Evolutionary conservation across 1,284 basidiomycete genomes (phyloP).

Genomic region (Binderoboletus segoi): DNA sequence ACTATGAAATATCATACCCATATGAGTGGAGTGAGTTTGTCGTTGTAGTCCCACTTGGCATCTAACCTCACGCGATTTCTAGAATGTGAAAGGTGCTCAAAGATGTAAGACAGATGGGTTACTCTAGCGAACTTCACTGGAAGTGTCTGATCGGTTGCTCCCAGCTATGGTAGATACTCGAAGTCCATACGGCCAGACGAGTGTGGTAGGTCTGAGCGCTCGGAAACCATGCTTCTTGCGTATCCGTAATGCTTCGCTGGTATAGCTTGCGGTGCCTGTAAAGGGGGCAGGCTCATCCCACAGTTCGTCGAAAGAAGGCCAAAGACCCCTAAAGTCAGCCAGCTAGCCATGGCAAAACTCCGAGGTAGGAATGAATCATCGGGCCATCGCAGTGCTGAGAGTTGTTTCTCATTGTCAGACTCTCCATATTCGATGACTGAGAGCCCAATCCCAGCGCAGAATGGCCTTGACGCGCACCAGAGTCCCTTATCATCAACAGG

Average conservation of each 20-base stretch:
- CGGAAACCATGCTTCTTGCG: not conserved
- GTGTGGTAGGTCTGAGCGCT: constrained; percentile 49
- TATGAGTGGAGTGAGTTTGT: constrained; percentile 71
- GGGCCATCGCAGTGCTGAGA: not conserved
- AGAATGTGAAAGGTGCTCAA: constrained; percentile 70
- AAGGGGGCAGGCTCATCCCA: constrained; percentile 57
- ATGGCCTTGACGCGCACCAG: not conserved
- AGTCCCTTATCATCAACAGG: not conserved
- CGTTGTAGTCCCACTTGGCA: not conserved
- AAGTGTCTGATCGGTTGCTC: constrained; percentile 4
- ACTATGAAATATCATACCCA: constrained; percentile 77
- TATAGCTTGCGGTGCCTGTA: constrained; percentile 52
- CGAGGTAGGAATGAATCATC: constrained; percentile 42
- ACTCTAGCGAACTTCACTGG: not conserved
- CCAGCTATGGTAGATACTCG: constrained; percentile 75
- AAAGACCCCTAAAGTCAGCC: constrained; percentile 47
- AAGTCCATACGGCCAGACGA: constrained; percentile 74
- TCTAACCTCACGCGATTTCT: not conserved
- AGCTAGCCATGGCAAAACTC: constrained; percentile 47
- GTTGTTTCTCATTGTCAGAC: constrained; percentile 13
- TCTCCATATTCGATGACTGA: constrained; percentile 15
- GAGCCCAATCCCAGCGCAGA: constrained; percentile 3
- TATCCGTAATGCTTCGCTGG: not conserved
- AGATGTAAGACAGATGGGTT: constrained; percentile 51
- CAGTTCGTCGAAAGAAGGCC: constrained; percentile 46